A percentile compares a stretch with the other conserved stretches of the same genome.
Evolutionary conservation across 805 yeast genomes (phyloP).

Genomic region (Huiozyma sinensis): DNA sequence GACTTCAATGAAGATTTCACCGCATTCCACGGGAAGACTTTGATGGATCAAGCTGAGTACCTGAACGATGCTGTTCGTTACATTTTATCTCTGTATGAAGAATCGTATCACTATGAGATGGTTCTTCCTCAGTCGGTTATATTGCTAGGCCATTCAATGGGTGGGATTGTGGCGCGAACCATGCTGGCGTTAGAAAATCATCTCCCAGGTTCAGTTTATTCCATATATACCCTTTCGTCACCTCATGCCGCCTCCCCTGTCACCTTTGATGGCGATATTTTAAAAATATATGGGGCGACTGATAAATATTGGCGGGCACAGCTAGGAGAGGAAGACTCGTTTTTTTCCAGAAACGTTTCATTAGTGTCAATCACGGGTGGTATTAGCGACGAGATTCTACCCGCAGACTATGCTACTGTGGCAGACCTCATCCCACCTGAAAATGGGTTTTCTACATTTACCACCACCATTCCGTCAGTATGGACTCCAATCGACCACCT

Average conservation of each 20-base stretch:
- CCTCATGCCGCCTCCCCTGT: slow-evolving; percentile 92
- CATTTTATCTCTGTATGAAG: slow-evolving; percentile 55
- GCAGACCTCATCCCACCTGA: slow-evolving; percentile 59
- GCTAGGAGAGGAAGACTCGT: slow-evolving; percentile 26
- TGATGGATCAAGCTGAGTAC: slow-evolving; percentile 89
- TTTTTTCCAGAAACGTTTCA: slow-evolving; percentile 39
- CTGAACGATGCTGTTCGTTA: slow-evolving; percentile 77
- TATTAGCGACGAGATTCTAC: slow-evolving; percentile 59
- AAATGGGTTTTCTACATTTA: slow-evolving; percentile 73
- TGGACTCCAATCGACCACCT: slow-evolving; percentile 94
- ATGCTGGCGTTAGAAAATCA: slow-evolving; percentile 76
- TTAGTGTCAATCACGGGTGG: slow-evolving; percentile 89
- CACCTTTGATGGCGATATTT: slow-evolving; percentile 82
- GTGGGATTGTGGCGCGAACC: slow-evolving; percentile 86
- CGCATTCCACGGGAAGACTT: slow-evolving; percentile 89
- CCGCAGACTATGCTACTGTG: slow-evolving; percentile 81
- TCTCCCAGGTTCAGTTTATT: slow-evolving; percentile 57
- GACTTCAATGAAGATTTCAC: slow-evolving; percentile 95
- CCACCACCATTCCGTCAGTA: slow-evolving; percentile 80
- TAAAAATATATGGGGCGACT: slow-evolving; percentile 59
- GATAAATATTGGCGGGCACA: slow-evolving; percentile 76
- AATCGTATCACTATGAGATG: slow-evolving; percentile 10
- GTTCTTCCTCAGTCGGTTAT: slow-evolving; percentile 58
- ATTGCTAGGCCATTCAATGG: slow-evolving; percentile 90
- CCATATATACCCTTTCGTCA: slow-evolving; percentile 76